These are phyloP conservation scores for Scleroderma bovista DNA, from an alignment of 768 basidiomycete genomes.

Conservation along the genomic window DNA sequence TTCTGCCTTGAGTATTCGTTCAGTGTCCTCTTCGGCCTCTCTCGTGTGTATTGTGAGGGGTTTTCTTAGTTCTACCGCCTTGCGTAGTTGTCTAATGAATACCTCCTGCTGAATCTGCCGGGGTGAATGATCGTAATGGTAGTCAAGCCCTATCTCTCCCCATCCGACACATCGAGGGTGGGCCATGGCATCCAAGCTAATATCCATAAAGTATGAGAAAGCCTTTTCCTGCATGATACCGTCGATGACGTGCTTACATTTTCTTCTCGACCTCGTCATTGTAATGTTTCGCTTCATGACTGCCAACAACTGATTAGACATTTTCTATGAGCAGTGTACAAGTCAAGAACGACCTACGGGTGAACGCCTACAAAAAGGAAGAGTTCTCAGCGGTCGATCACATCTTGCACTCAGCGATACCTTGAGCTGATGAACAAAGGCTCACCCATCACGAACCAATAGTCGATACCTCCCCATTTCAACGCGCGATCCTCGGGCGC, in stretches of 20 bases:
- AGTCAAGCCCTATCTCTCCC: slow-evolving; percentile 88
- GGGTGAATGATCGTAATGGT: slow-evolving; percentile 77
- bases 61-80: slow-evolving; percentile 64
- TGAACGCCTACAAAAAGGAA: slow-evolving; percentile 51
- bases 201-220: not conserved
- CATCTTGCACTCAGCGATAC: not conserved
- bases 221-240: not conserved
- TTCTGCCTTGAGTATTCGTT: slow-evolving; percentile 67
- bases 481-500: slow-evolving; percentile 39
- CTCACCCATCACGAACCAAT: slow-evolving; percentile 82
- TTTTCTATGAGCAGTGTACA: not conserved
- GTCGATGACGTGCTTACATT: slow-evolving; percentile 42
- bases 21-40: slow-evolving; percentile 81
- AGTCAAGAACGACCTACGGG: slow-evolving; percentile 43
- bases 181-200: slow-evolving; percentile 64
- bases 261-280: slow-evolving; percentile 60
- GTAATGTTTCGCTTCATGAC: slow-evolving; percentile 71
- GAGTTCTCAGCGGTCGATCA: not conserved
- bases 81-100: slow-evolving; percentile 61
- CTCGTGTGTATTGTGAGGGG: slow-evolving; percentile 84
- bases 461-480: slow-evolving; percentile 65
- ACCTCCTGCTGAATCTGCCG: slow-evolving; percentile 61
- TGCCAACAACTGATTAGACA: slow-evolving; percentile 16
- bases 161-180: slow-evolving; percentile 83
- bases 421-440: not conserved